Evolutionary conservation across 2,329 filamentous ascomycete genomes (phyloP).

Genomic region (Ascochyta lentis): DNA sequence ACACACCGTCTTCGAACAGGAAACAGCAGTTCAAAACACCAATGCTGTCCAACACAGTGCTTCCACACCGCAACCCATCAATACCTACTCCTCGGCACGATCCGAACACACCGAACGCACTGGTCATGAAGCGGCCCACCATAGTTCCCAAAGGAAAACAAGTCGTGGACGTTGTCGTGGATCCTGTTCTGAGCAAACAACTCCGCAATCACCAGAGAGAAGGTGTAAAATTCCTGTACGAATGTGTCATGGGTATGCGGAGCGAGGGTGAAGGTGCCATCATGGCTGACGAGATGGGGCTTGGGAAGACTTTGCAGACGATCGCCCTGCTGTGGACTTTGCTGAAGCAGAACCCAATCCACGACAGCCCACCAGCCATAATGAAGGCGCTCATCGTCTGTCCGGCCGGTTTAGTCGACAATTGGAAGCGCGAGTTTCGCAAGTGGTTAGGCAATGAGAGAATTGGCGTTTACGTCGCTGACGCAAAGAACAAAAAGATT

Average conservation of each 20-base stretch:
- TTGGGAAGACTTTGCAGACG: slow-evolving; percentile 76
- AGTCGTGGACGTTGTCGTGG: slow-evolving; percentile 75
- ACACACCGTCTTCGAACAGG: slow-evolving; percentile 47
- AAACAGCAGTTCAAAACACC: slow-evolving; percentile 68
- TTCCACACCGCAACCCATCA: slow-evolving; percentile 55
- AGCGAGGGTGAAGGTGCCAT: slow-evolving; percentile 72
- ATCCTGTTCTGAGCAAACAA: slow-evolving; percentile 68
- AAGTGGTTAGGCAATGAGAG: slow-evolving; percentile 77
- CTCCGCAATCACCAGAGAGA: slow-evolving; percentile 72
- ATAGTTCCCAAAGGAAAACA: slow-evolving; percentile 66
- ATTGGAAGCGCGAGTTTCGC: slow-evolving; percentile 75
- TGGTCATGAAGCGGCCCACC: slow-evolving; percentile 70
- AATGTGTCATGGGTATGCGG: slow-evolving; percentile 77
- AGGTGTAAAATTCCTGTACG: slow-evolving; percentile 74
- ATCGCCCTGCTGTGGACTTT: slow-evolving; percentile 75
- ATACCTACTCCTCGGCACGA: slow-evolving; percentile 70
- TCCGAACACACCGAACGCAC: slow-evolving; percentile 63
- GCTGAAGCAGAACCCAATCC: slow-evolving; percentile 73
- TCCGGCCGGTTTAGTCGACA: slow-evolving; percentile 73
- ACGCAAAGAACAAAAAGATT: slow-evolving; percentile 64
- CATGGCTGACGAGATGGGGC: slow-evolving; percentile 77
- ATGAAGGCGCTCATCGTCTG: slow-evolving; percentile 77
- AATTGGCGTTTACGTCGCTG: slow-evolving; percentile 71
- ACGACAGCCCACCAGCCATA: slow-evolving; percentile 65
- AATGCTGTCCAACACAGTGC: slow-evolving; percentile 60